phyloP scores from a whole-genome alignment of 164 flowering plant genomes.

The Santalum album region DNA sequence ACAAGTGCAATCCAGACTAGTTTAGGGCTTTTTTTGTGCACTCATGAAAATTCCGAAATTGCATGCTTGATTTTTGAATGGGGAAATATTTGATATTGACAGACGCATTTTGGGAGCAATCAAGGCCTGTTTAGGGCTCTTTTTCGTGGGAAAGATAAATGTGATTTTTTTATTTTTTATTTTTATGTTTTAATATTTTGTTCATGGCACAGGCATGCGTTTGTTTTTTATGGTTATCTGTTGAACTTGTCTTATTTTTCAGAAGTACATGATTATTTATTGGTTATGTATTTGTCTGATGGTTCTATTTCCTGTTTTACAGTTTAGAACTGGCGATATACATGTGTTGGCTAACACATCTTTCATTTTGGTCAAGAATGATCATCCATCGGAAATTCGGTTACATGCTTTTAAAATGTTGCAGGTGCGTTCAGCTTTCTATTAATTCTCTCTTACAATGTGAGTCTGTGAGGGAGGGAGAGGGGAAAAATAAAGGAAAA shows the following conservation, averaged over 20 bases:
- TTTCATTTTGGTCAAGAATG: slow-evolving; percentile 62
- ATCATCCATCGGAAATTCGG: slow-evolving; percentile 88
- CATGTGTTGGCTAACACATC: slow-evolving; percentile 63
- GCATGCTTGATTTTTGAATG: no score
- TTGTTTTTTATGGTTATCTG: not conserved
- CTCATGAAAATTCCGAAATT: no score
- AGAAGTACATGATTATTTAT: no score
- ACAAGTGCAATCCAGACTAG: no score
- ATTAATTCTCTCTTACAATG: not conserved
- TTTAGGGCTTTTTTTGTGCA: no score
- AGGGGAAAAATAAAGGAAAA: not conserved
- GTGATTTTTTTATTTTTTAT: no score
- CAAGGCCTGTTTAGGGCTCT: not conserved
- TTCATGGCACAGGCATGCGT: not conserved
- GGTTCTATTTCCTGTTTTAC: slow-evolving; percentile 10
- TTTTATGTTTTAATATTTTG: no score
- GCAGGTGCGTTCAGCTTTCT: slow-evolving; percentile 42
- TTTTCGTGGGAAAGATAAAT: no score
- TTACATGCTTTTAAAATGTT: slow-evolving; percentile 88
- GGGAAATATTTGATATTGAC: no score
- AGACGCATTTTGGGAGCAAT: not conserved
- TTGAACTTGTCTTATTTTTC: no score
- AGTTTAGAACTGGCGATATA: slow-evolving; percentile 86
- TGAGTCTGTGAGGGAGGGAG: not conserved
- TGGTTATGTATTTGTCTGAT: not conserved